Evolutionary conservation across 2,329 filamentous ascomycete species (phyloP).

Genomic region (Canariomyces notabilis): DNA sequence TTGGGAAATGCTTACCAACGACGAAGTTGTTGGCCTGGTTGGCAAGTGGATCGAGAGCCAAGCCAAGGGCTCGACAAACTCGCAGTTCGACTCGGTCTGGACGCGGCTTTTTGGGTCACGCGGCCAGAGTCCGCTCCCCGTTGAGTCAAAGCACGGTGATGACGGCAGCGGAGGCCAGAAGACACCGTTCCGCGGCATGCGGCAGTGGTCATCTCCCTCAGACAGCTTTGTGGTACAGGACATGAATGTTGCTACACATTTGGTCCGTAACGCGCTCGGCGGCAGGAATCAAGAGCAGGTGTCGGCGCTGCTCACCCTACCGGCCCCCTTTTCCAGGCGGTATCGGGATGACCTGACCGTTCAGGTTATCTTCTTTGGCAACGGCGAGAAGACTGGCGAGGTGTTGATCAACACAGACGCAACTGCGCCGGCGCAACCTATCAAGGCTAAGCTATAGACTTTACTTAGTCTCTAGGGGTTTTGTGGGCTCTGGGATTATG

Average conservation of each 20-base stretch:
- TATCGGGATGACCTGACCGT: slow-evolving; percentile 96
- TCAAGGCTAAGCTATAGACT: slow-evolving; percentile 25
- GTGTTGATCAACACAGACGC: slow-evolving; percentile 84
- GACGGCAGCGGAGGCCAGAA: slow-evolving; percentile 64
- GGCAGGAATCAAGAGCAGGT: slow-evolving; percentile 92
- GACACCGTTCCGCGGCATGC: slow-evolving; percentile 76
- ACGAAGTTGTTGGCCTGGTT: slow-evolving; percentile 93
- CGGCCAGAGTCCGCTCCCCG: slow-evolving; percentile 55
- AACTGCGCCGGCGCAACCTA: slow-evolving; percentile 51
- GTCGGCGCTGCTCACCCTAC: slow-evolving; percentile 83
- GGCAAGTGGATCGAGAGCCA: slow-evolving; percentile 94
- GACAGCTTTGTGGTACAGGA: slow-evolving; percentile 87
- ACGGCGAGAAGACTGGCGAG: slow-evolving; percentile 69
- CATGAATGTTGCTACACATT: slow-evolving; percentile 91
- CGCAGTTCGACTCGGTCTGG: slow-evolving; percentile 68
- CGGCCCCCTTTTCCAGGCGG: slow-evolving; percentile 82
- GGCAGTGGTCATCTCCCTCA: slow-evolving; percentile 82
- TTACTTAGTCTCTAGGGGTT: not conserved
- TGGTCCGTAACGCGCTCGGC: slow-evolving; percentile 90
- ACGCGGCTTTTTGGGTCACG: slow-evolving; percentile 56
- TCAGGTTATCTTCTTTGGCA: slow-evolving; percentile 96
- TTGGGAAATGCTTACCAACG: slow-evolving; percentile 99
- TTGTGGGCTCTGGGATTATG: not conserved
- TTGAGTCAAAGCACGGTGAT: slow-evolving; percentile 54
- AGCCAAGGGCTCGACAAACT: slow-evolving; percentile 38